Conservation (phyloP, 805 yeast genomes). For the Wickerhamiella spandovensis region DNA sequence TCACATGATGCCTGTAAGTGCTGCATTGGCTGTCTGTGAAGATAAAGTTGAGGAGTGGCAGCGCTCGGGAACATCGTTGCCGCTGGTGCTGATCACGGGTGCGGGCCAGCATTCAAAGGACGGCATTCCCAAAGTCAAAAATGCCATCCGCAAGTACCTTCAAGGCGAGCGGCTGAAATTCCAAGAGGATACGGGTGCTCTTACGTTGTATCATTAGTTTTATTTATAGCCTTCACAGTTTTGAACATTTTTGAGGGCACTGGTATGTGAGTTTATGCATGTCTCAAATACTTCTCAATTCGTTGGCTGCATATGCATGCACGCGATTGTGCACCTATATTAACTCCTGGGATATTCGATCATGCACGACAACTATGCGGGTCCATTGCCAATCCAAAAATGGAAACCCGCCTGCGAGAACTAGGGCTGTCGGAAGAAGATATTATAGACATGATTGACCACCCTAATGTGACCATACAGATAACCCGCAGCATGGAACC, state of each 20-base stretch:
- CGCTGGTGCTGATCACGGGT: conserved; percentile 9
- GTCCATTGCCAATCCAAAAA: too few relatives aligned
- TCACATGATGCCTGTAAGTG: conserved; percentile 8
- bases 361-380: too few relatives aligned
- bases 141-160: conserved; percentile 7
- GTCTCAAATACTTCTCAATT: too few relatives aligned
- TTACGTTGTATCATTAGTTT: neutral
- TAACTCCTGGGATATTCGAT: too few relatives aligned
- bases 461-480: too few relatives aligned
- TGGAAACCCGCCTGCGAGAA: neutral
- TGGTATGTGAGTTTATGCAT: too few relatives aligned
- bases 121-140: conserved; percentile 11
- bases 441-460: conserved; percentile 1
- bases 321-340: too few relatives aligned
- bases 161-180: conserved; percentile 1
- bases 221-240: too few relatives aligned
- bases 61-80: neutral
- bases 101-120: conserved; percentile 11
- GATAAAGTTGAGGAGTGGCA: conserved; percentile 2
- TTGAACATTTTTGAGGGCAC: too few relatives aligned
- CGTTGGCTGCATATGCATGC: too few relatives aligned
- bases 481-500: too few relatives aligned
- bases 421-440: conserved; percentile 4
- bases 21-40: conserved; percentile 5
- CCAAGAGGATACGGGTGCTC: neutral